Evolutionary conservation across 257 asterid species (phyloP).

Genomic region (Cinchona pubescens): DNA sequence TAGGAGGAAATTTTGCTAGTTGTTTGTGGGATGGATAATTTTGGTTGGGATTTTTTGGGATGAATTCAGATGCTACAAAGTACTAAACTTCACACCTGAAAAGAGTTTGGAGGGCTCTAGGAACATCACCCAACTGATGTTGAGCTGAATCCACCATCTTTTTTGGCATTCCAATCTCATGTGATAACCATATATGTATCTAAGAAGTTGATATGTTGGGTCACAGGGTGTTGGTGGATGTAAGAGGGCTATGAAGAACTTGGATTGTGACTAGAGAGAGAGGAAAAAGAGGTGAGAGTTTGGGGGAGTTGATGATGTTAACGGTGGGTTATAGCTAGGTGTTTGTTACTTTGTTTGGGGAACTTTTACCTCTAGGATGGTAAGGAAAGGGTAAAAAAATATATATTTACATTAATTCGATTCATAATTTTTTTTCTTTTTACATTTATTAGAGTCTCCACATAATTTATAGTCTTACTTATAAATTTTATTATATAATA

Average conservation of each 20-base stretch:
- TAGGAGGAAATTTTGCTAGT: not conserved
- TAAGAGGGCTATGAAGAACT: not conserved
- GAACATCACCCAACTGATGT: not conserved
- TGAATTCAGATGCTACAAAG: not conserved
- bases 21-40: not conserved
- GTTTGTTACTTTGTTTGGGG: not conserved
- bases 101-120: not conserved
- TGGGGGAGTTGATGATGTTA: not conserved
- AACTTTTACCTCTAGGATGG: not conserved
- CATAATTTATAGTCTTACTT: no score
- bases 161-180: not conserved
- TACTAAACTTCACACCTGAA: not conserved
- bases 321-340: not conserved
- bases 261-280: not conserved
- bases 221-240: not conserved
- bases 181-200: not conserved
- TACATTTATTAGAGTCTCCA: no score
- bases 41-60: not conserved
- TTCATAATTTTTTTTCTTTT: no score
- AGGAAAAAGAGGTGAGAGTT: not conserved
- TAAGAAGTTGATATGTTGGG: no score
- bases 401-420: no score
- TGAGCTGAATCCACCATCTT: slow-evolving; percentile 1
- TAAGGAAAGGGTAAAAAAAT: no score
- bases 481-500: no score